Conservation (phyloP, 805 yeast species). For the Yarrowia osloensis region DNA sequence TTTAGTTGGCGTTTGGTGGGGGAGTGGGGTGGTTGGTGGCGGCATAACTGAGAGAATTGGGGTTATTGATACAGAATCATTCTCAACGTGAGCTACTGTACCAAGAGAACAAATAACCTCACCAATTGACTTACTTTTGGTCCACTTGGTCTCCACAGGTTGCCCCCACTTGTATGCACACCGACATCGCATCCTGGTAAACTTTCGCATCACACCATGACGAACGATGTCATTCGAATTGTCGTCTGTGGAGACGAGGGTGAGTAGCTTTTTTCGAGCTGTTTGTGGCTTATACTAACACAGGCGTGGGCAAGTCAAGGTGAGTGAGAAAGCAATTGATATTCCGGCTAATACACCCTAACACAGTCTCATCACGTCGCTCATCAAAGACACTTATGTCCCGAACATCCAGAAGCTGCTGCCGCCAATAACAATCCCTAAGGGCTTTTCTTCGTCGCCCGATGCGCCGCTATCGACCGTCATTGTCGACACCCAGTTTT, state of each 20-base stretch:
- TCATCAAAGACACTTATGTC: constrained; percentile 79
- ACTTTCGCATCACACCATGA: constrained; percentile 28
- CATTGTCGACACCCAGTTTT: constrained; percentile 66
- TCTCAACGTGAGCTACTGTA: too few species aligned
- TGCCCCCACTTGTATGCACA: too few species aligned
- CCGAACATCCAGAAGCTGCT: constrained; percentile 75
- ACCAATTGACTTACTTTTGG: too few species aligned
- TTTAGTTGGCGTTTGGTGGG: not conserved
- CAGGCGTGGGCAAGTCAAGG: constrained; percentile 70
- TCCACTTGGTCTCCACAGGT: too few species aligned
- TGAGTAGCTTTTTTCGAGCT: constrained; percentile 31
- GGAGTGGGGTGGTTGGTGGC: too few species aligned
- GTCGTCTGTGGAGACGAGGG: constrained; percentile 95
- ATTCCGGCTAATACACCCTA: constrained; percentile 30
- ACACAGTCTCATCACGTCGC: constrained; percentile 66
- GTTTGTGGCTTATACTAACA: not conserved
- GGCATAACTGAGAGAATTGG: too few species aligned
- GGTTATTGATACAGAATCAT: too few species aligned
- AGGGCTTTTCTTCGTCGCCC: constrained; percentile 60
- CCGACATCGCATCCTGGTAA: too few species aligned
- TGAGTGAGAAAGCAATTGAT: constrained; percentile 24
- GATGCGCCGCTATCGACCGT: constrained; percentile 67
- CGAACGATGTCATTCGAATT: constrained; percentile 54
- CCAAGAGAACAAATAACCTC: too few species aligned
- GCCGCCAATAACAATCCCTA: constrained; percentile 83